Percentiles rank a stretch among this genome's conserved stretches.
Evolutionary conservation across 169 alveolate genomes (phyloP).

Genomic region (Plasmodium relictum): DNA sequence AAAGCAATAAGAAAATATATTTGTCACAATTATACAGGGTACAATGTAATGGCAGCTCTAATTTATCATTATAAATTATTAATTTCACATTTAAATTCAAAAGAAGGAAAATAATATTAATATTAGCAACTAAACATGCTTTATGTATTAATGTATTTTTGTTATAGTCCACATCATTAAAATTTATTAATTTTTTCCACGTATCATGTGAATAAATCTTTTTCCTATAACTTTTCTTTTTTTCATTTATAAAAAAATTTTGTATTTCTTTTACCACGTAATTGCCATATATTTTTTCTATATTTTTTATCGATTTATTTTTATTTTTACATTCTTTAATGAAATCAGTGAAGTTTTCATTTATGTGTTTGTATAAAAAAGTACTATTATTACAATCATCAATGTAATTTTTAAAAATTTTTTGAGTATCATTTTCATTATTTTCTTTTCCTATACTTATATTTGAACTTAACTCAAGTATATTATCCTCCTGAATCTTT

Average conservation of each 20-base stretch:
- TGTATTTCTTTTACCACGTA: slow-evolving; percentile 34
- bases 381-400: background rate
- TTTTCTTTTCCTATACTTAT: too few species aligned
- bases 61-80: slow-evolving; percentile 39
- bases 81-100: slow-evolving; percentile 57
- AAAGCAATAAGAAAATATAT: slow-evolving; percentile 46
- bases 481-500: too few species aligned
- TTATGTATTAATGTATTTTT: slow-evolving; percentile 71
- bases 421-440: background rate
- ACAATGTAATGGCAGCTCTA: slow-evolving; percentile 68
- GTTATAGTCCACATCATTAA: slow-evolving; percentile 60
- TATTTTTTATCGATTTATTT: slow-evolving; percentile 14
- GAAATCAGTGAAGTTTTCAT: slow-evolving; percentile 33
- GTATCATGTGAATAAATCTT: slow-evolving; percentile 7
- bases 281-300: slow-evolving; percentile 30
- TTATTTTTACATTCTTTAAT: background rate
- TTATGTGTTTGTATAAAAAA: background rate
- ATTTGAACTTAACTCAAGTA: too few species aligned
- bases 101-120: slow-evolving; percentile 52
- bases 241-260: background rate
- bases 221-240: background rate
- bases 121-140: slow-evolving; percentile 66
- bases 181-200: slow-evolving; percentile 50
- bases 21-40: slow-evolving; percentile 44
- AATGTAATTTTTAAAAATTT: too few species aligned